Evolutionary conservation across 106 monocot species (phyloP), one percentile per base, ranked within the genome.

Genomic region (Platanthera guangdongensis): DNA sequence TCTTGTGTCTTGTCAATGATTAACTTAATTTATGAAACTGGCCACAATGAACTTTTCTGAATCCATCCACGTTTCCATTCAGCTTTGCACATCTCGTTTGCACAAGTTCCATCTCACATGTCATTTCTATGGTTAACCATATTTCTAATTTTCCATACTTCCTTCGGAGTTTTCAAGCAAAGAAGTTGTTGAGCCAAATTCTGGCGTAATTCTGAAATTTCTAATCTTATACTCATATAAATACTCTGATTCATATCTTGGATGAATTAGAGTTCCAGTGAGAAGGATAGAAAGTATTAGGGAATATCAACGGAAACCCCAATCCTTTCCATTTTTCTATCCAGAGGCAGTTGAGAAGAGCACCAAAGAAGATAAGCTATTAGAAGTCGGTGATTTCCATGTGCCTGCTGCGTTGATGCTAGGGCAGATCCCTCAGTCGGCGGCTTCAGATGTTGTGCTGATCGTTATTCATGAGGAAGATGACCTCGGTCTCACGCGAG

Each of bases 141-240:
- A 81, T 79, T 86, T 50, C 83, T 0, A 25, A 25, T 25, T 25
- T 25, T 25, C 25, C 15, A 74, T 55, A 91, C 82, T 94, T 94
- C 76, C 82, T 88, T 51, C 88, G 85, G 22, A 99, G 87, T 74
- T 92, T 99, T 76, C 97, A 79, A 99, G 86, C 69, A 99, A 78
- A 75, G 97, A 91, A 79, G 90, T 82, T 47, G 92, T 89, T 30
- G 94, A 91, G 13, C 86, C 91, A 86, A 97, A 94, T 72, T 84
- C 94, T 57, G 93, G 87, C 62, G 83, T 80, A 71, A 86, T 92
- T 88, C 86, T 85, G 47, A 88, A 87, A 51, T 96, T 85, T 82
- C 80, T 80, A 70, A 84, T 88, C 77, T 80, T 94, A n/a, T 75
- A 60, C 80, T 87, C 96, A 76, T 76, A 82, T 49, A 87, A 39